These are phyloP conservation scores for Candida neerlandica DNA, from an alignment of 1,139 yeast genomes.

Conservation along the genomic window DNA sequence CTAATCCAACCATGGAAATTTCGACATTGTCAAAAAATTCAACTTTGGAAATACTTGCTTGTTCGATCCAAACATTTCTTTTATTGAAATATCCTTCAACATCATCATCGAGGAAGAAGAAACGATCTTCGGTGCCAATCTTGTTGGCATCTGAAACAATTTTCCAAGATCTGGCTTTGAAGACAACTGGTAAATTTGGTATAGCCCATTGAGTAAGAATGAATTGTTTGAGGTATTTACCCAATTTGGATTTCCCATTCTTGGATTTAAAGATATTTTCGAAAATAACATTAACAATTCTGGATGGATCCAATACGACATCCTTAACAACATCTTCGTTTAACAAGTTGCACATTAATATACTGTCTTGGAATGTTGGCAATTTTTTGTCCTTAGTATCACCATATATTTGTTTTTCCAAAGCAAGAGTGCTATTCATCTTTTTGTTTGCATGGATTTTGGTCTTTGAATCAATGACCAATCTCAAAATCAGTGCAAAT, in stretches of 20 bases:
- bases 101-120: slow-evolving; percentile 33
- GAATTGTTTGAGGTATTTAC: slow-evolving; percentile 40
- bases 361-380: slow-evolving; percentile 67
- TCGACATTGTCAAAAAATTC: slow-evolving; percentile 56
- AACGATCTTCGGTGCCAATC: slow-evolving; percentile 33
- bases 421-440: slow-evolving; percentile 22
- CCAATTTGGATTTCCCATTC: slow-evolving; percentile 39
- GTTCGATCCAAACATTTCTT: slow-evolving; percentile 46
- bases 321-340: slow-evolving; percentile 28
- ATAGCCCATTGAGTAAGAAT: slow-evolving; percentile 49
- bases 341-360: slow-evolving; percentile 48
- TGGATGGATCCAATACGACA: slow-evolving; percentile 30
- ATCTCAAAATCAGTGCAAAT: slow-evolving; percentile 26
- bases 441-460: slow-evolving; percentile 23
- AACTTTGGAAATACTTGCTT: slow-evolving; percentile 51
- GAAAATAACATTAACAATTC: slow-evolving; percentile 29
- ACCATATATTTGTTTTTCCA: slow-evolving; percentile 49
- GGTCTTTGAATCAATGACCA: slow-evolving; percentile 22
- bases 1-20: slow-evolving; percentile 52
- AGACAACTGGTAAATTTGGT: slow-evolving; percentile 30
- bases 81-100: slow-evolving; percentile 28
- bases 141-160: slow-evolving; percentile 28
- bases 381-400: slow-evolving; percentile 37
- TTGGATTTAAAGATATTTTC: slow-evolving; percentile 33
- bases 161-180: slow-evolving; percentile 39